phyloP scores from a whole-genome alignment of 2,329 filamentous ascomycete genomes.

The Botrytis sinoallii region DNA sequence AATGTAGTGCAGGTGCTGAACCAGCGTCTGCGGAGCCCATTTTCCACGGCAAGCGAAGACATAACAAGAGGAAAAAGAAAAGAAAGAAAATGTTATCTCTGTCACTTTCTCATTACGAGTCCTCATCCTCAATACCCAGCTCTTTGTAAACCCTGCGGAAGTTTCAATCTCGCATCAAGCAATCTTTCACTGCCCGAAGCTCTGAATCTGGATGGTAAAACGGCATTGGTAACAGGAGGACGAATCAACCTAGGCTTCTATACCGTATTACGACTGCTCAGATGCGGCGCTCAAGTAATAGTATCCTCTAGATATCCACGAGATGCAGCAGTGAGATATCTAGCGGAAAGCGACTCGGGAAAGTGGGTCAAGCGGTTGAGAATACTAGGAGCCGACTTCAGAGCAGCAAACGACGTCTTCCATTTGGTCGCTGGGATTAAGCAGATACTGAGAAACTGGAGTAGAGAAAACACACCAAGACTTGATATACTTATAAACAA shows the following conservation, averaged over 20 bases:
- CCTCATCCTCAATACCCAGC: conserved; percentile 23
- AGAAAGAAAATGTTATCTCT: neutral
- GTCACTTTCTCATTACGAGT: neutral
- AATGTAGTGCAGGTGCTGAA: neutral
- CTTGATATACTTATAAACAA: conserved; percentile 28
- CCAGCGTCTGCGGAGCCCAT: neutral
- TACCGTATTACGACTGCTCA: conserved; percentile 22
- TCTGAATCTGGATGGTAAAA: conserved; percentile 21
- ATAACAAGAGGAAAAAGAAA: neutral
- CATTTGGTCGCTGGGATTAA: neutral
- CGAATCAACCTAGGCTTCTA: conserved; percentile 24
- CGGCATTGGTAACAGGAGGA: conserved; percentile 24
- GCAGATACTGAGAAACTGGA: neutral
- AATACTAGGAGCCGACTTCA: conserved; percentile 17
- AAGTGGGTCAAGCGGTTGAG: conserved; percentile 19
- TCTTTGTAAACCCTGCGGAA: conserved; percentile 24
- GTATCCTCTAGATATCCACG: conserved; percentile 24
- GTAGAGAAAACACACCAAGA: neutral
- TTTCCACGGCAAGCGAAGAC: neutral
- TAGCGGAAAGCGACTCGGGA: conserved; percentile 18
- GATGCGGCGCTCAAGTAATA: conserved; percentile 26
- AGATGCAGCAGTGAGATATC: conserved; percentile 22
- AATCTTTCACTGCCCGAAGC: conserved; percentile 22
- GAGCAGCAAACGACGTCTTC: conserved; percentile 10
- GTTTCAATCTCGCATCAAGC: conserved; percentile 25